phyloP scores from a whole-genome alignment of 1,139 yeast species.

The Candida buenavistaensis region DNA sequence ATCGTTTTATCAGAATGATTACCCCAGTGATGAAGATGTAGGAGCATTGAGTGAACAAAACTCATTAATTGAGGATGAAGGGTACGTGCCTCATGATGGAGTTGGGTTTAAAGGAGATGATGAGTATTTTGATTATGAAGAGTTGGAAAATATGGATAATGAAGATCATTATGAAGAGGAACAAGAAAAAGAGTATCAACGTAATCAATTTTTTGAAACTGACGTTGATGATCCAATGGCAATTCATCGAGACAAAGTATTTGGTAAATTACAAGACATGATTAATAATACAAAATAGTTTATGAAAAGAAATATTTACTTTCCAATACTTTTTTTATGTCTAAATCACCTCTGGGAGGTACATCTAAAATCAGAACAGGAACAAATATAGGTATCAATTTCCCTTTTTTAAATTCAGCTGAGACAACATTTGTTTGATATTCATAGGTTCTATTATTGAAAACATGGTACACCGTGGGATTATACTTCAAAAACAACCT shows the following conservation, averaged over 20 bases:
- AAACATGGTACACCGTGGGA: slow-evolving; percentile 22
- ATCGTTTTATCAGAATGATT: slow-evolving; percentile 87
- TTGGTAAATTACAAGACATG: slow-evolving; percentile 56
- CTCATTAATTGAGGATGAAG: slow-evolving; percentile 14
- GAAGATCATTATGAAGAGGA: slow-evolving; percentile 27
- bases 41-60: slow-evolving; percentile 22
- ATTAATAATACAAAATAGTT: slow-evolving; percentile 19
- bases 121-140: slow-evolving; percentile 17
- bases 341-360: slow-evolving; percentile 36
- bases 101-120: slow-evolving; percentile 17
- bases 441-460: slow-evolving; percentile 11
- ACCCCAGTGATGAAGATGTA: slow-evolving; percentile 90
- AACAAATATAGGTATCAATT: slow-evolving; percentile 20
- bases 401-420: neutral
- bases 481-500: slow-evolving; percentile 17
- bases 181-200: slow-evolving; percentile 20
- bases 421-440: neutral
- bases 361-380: slow-evolving; percentile 27
- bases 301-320: slow-evolving; percentile 43
- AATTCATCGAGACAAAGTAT: slow-evolving; percentile 60
- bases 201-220: slow-evolving; percentile 51
- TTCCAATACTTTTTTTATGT: slow-evolving; percentile 30
- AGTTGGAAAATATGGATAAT: slow-evolving; percentile 16
- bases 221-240: slow-evolving; percentile 64
- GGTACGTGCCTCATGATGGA: slow-evolving; percentile 41